Percentiles rank a stretch among this genome's conserved stretches.
phyloP scores from a whole-genome alignment of 441 rosid genomes.

The Hura crepitans region DNA sequence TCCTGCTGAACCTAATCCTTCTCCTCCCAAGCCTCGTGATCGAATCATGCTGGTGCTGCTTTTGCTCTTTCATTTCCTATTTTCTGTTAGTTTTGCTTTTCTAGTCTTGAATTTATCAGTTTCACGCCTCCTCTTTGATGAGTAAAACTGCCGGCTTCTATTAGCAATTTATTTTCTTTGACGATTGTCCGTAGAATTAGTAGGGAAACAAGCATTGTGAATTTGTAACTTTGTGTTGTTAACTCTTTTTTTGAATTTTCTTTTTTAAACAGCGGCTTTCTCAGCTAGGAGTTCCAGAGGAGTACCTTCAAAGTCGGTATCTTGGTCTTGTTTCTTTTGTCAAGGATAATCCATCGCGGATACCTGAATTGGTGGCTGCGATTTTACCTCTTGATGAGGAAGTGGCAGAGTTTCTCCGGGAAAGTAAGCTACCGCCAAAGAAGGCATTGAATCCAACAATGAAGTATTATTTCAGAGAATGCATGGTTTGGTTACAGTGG shows the following conservation, averaged over 20 bases:
- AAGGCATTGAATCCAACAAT: conserved; percentile 30
- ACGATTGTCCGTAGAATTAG: background rate
- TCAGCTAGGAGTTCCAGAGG: conserved; percentile 54
- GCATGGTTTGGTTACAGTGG: conserved; percentile 81
- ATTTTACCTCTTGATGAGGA: conserved; percentile 73
- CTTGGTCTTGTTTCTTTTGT: conserved; percentile 55
- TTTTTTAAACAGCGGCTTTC: conserved; percentile 68
- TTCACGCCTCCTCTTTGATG: background rate
- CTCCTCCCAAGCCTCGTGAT: conserved; percentile 39
- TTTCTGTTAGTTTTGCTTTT: background rate
- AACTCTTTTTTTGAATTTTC: background rate
- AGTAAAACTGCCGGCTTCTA: background rate
- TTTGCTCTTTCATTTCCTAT: background rate
- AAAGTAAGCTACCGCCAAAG: conserved; percentile 35
- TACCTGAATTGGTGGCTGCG: conserved; percentile 49
- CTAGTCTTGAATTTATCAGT: background rate
- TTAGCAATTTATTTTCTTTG: background rate
- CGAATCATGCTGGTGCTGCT: conserved; percentile 37
- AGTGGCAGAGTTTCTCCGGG: conserved; percentile 40
- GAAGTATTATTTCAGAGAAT: conserved; percentile 50
- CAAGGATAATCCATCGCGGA: conserved; percentile 35
- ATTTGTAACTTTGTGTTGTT: background rate
- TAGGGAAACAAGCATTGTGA: background rate
- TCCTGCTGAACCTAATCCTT: conserved; percentile 30
- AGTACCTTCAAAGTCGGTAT: conserved; percentile 36